Percentiles rank a stretch among this genome's conserved stretches.
These are phyloP conservation scores for Chalciporus sphaerocephalus DNA, from an alignment of 768 basidiomycete species.

Conservation along the genomic window DNA sequence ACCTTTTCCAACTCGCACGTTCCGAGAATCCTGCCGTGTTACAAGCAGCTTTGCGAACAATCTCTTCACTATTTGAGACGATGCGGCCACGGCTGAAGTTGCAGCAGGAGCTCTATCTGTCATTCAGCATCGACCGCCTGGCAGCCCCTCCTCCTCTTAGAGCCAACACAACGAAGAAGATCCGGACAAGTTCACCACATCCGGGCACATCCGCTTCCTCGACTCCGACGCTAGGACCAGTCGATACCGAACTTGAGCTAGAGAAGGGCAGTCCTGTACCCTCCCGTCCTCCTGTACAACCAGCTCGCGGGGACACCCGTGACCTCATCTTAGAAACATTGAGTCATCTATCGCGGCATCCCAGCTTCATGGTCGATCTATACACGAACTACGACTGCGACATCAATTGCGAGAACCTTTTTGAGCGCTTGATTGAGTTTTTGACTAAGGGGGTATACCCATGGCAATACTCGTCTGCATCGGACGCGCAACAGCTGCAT, in stretches of 20 bases:
- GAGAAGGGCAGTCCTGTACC: conserved; percentile 50
- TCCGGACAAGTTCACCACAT: conserved; percentile 42
- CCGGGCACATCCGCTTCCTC: conserved; percentile 47
- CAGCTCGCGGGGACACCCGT: conserved; percentile 81
- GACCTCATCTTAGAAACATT: conserved; percentile 89
- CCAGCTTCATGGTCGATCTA: conserved; percentile 92
- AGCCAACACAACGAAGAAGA: conserved; percentile 30
- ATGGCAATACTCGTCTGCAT: conserved; percentile 49
- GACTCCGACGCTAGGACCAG: conserved; percentile 40
- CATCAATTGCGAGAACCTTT: conserved; percentile 93
- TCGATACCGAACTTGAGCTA: conserved; percentile 36
- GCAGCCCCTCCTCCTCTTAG: conserved; percentile 48
- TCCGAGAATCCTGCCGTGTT: conserved; percentile 82
- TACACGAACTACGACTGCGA: conserved; percentile 98
- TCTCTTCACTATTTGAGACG: conserved; percentile 83
- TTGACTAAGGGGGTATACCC: conserved; percentile 88
- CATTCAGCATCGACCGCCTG: conserved; percentile 90
- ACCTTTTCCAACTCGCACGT: conserved; percentile 92
- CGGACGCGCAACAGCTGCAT: conserved; percentile 66
- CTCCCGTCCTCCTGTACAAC: conserved; percentile 58
- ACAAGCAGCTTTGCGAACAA: conserved; percentile 75
- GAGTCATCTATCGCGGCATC: conserved; percentile 71
- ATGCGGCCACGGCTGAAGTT: conserved; percentile 84
- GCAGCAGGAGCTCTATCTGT: conserved; percentile 92
- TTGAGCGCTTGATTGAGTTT: conserved; percentile 85